These are phyloP conservation scores for Xylaria intraflava DNA, from an alignment of 495 filamentous ascomycete genomes.

Conservation along the genomic window DNA sequence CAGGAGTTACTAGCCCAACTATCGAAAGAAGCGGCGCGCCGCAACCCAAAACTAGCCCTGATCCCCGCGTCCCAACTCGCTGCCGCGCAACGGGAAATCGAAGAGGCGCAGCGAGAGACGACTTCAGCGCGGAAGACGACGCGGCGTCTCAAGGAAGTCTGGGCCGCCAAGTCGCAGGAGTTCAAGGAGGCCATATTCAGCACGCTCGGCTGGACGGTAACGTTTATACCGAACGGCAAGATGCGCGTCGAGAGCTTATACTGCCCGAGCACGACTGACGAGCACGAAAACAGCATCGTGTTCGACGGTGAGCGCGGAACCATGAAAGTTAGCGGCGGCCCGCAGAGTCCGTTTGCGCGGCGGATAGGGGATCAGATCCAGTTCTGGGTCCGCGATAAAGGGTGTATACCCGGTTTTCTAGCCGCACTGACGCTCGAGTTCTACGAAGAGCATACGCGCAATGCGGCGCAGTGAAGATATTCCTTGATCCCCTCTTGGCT, in stretches of 20 bases:
- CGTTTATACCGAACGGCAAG: conserved; percentile 89
- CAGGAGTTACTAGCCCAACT: conserved; percentile 71
- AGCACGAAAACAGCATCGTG: conserved; percentile 83
- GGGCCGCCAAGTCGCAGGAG: conserved; percentile 77
- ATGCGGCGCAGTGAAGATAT: neutral
- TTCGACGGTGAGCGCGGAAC: conserved; percentile 95
- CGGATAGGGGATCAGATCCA: conserved; percentile 76
- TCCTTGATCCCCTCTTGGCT: neutral
- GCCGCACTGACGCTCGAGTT: conserved; percentile 86
- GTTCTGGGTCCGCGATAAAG: conserved; percentile 89
- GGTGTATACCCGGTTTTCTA: conserved; percentile 86
- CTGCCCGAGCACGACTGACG: conserved; percentile 57
- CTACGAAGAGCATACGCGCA: conserved; percentile 64
- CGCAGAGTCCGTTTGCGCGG: conserved; percentile 74
- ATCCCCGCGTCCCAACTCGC: conserved; percentile 74
- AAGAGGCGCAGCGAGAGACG: conserved; percentile 63
- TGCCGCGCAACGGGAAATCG: conserved; percentile 63
- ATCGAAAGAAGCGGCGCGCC: conserved; percentile 38
- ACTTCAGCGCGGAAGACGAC: conserved; percentile 79
- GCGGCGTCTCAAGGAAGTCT: conserved; percentile 81
- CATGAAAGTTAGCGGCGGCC: conserved; percentile 94
- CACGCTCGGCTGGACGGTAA: conserved; percentile 84
- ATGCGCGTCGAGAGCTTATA: conserved; percentile 79
- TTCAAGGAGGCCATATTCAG: conserved; percentile 89
- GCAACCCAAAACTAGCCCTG: conserved; percentile 33